Percentiles rank a stretch among this genome's conserved stretches.
phyloP scores from a whole-genome alignment of 768 basidiomycete genomes.

The Russula vinacea region DNA sequence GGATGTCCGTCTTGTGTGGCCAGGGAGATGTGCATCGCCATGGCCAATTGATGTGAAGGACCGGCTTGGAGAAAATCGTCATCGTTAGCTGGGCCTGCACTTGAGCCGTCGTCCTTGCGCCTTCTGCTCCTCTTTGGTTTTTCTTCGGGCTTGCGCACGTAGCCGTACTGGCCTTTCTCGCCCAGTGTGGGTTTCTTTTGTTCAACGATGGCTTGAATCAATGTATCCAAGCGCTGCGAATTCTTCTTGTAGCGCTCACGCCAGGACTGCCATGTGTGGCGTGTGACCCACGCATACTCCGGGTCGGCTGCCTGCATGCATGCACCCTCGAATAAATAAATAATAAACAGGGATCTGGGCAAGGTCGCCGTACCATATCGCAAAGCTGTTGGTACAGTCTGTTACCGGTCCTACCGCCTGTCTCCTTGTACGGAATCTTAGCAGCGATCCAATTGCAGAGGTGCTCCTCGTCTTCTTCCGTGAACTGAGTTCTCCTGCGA shows the following conservation, averaged over 20 bases:
- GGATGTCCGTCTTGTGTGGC: slow-evolving; percentile 18
- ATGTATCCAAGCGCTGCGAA: slow-evolving; percentile 56
- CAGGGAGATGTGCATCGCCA: slow-evolving; percentile 27
- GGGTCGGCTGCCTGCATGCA: slow-evolving; percentile 59
- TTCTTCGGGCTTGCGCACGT: slow-evolving; percentile 71
- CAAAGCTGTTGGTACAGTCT: slow-evolving; percentile 78
- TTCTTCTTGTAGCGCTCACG: slow-evolving; percentile 88
- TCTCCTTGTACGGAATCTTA: slow-evolving; percentile 82
- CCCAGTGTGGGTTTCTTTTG: slow-evolving; percentile 65
- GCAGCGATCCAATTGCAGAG: slow-evolving; percentile 76
- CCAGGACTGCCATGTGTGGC: slow-evolving; percentile 91
- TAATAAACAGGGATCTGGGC: neutral
- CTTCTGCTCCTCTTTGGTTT: slow-evolving; percentile 47
- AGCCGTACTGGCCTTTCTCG: slow-evolving; percentile 81
- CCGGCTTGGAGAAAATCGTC: slow-evolving; percentile 27
- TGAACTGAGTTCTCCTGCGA: slow-evolving; percentile 71
- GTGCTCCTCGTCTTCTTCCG: slow-evolving; percentile 69
- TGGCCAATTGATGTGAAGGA: slow-evolving; percentile 25
- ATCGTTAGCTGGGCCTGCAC: slow-evolving; percentile 23
- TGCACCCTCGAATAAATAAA: neutral
- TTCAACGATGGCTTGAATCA: slow-evolving; percentile 65
- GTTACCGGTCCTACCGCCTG: slow-evolving; percentile 78
- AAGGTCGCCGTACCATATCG: slow-evolving; percentile 52
- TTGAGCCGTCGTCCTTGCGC: slow-evolving; percentile 25
- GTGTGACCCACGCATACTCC: slow-evolving; percentile 73